Conservation (phyloP, 148 eudicot species). For the Diospyros kaki region DNA sequence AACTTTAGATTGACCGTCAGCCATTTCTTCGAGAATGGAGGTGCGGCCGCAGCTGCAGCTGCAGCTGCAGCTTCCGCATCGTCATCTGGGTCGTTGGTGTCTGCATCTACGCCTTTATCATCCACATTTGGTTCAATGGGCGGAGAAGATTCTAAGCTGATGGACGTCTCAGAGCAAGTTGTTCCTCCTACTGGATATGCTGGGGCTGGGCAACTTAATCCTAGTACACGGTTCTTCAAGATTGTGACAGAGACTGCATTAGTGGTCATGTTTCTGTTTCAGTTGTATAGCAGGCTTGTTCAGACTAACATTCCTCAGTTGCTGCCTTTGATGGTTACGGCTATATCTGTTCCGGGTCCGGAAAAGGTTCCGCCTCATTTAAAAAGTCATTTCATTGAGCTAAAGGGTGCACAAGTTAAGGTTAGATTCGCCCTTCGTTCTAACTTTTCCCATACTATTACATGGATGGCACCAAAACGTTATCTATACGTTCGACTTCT, state of each 20-base stretch:
- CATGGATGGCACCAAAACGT: too few species aligned
- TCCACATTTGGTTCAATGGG: too few species aligned
- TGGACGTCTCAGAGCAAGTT: too few species aligned
- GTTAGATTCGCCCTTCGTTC: constrained; percentile 21
- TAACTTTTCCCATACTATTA: neutral
- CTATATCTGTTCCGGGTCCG: constrained; percentile 94
- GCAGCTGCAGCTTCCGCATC: too few species aligned
- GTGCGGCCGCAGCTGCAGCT: too few species aligned
- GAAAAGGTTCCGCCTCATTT: constrained; percentile 89
- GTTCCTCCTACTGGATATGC: constrained; percentile 49
- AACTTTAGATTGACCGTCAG: too few species aligned
- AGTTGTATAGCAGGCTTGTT: constrained; percentile 88
- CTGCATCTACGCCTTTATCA: too few species aligned
- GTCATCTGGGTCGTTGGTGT: too few species aligned
- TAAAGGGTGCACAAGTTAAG: constrained; percentile 98
- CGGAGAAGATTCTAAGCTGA: too few species aligned
- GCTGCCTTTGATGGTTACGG: constrained; percentile 90
- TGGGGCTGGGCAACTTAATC: constrained; percentile 81
- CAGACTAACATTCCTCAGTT: constrained; percentile 92
- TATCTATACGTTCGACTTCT: too few species aligned
- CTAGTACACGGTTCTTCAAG: constrained; percentile 88
- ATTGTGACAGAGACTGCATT: constrained; percentile 92
- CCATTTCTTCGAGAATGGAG: too few species aligned
- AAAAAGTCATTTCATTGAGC: constrained; percentile 75
- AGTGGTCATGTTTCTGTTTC: constrained; percentile 98